Percentiles rank a stretch among this genome's conserved stretches.
Evolutionary conservation across 2,329 filamentous ascomycete species (phyloP).

Genomic region (Diplodia corticola): DNA sequence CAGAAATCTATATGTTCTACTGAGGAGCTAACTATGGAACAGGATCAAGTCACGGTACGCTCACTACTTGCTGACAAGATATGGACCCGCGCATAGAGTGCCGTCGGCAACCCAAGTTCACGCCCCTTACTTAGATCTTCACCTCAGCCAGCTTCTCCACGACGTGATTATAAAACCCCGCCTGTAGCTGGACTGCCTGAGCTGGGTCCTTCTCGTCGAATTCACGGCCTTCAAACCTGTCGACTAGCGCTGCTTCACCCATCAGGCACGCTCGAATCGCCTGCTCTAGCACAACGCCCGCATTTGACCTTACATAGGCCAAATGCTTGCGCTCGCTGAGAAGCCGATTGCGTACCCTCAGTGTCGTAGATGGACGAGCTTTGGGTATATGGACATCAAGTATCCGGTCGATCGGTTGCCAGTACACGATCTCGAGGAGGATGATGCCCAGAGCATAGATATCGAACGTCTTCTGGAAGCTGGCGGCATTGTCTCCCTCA

Average conservation of each 20-base stretch:
- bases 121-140: constrained; percentile 27
- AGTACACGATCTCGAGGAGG: constrained; percentile 57
- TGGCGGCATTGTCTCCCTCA: constrained; percentile 17
- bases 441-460: constrained; percentile 56
- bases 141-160: constrained; percentile 33
- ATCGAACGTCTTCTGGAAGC: constrained; percentile 54
- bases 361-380: constrained; percentile 43
- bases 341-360: constrained; percentile 38
- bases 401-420: constrained; percentile 50
- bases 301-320: constrained; percentile 31
- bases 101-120: no score
- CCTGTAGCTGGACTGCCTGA: constrained; percentile 34
- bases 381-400: constrained; percentile 41
- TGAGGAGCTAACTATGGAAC: not conserved
- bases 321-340: constrained; percentile 29
- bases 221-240: not conserved
- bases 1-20: not conserved
- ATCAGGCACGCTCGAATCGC: constrained; percentile 35
- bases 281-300: constrained; percentile 31
- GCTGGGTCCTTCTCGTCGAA: constrained; percentile 36
- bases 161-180: constrained; percentile 36
- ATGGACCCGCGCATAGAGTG: not conserved
- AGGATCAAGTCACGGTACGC: not conserved
- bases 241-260: constrained; percentile 34
- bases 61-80: not conserved